Base-by-base conservation (phyloP, 257 asterid genomes). In the Buddleja alternifolia region DNA sequence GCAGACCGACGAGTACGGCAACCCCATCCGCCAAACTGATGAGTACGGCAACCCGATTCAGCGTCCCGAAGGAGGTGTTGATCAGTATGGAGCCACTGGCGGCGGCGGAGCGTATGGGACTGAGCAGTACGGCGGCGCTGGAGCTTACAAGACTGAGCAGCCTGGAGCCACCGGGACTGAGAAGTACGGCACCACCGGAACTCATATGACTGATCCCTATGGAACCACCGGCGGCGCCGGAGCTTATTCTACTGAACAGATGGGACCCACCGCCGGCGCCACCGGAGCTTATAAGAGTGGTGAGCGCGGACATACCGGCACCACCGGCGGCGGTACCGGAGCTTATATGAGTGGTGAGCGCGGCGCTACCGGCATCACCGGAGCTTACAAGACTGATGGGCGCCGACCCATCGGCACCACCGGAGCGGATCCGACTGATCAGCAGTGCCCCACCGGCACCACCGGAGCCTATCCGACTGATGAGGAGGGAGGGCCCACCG, bases 1-100 rank as follows among this genome's bases (percentile, higher is more conserved):
- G 47, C 83, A 75, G 57, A 73, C 80, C 7, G 97, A 90, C 16
- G 94, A 88, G 76, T 83, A 83, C 40, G 96, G 97, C 46, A 90
- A 81, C 14, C 84, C 86, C 16, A 68, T 84, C 60, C 74, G 70
- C 20, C 78, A 75, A 17, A 71, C 74, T 14, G 87, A 72, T 4
- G 82, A 72, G 65, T 65, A 60, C 8, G 83, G 77, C 0, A 73
- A 83, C 72, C 81, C 84, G 0, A 53, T 75, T 50, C 69, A 47
- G 24, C 79, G 82, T 73, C 0, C 57, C 56, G 71, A 46, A 51
- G 76, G 84, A 78, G 32, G 74, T 29, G 5, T 29, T 29, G 41
- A 14, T n/a, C 42, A 70, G 4, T 61, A 75, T 53, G 84, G 73
- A 61, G 52, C 75, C 59, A 66, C 21, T 42, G 45, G 32, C 16